Base-by-base conservation (phyloP, 208 protist species). In the Trypanosoma brucei region DNA sequence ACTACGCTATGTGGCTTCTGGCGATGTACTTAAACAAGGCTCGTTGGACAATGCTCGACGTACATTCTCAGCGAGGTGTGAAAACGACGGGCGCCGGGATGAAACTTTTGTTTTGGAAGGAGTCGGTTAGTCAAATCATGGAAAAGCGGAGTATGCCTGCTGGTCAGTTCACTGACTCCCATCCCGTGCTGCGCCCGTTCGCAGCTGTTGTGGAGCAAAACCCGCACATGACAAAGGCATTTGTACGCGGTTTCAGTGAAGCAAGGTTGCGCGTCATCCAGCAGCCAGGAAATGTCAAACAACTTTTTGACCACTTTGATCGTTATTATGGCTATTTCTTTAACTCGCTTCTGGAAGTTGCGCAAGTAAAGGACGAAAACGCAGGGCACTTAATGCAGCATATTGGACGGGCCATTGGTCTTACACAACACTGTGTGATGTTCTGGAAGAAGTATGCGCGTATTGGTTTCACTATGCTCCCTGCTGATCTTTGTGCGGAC, bases 281-380 rank as follows among this genome's bases (percentile, higher is more conserved):
- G 68, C 89, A 95, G 63, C 89, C 89, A 4, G 89, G 82, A 44
- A 95, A 84, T 65, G 77, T 93, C 35, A 84, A 92, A 76, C 89
- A 95, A 67, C 75, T 93, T 35, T 91, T 93, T 74, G 89, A 95
- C 60, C 86, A 95, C 72, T 95, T 91, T 62, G 89, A 95, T 73
- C 87, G 88, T 59, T 92, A 86, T 67, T 95, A 95, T 75, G 89
- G 89, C 22, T 92, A 95, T 72, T 93, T 95, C 60, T 92, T 86
- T 72, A 91, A 92, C 73, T 83, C 82, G n/a, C 57, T 93, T 58
- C 75, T 95, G 3, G 85, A 95, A 62, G 75, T 90, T 45, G 83
- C 75, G 1, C 65, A 83, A 55, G 70, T 92, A 36, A 88, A 91
- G 70, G 86, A 95, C 55, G 85, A 92, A 65, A 66, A 69, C 45